Base-by-base conservation (phyloP, 2,329 filamentous ascomycete species). In the Sporothrix brunneoviolacea region DNA sequence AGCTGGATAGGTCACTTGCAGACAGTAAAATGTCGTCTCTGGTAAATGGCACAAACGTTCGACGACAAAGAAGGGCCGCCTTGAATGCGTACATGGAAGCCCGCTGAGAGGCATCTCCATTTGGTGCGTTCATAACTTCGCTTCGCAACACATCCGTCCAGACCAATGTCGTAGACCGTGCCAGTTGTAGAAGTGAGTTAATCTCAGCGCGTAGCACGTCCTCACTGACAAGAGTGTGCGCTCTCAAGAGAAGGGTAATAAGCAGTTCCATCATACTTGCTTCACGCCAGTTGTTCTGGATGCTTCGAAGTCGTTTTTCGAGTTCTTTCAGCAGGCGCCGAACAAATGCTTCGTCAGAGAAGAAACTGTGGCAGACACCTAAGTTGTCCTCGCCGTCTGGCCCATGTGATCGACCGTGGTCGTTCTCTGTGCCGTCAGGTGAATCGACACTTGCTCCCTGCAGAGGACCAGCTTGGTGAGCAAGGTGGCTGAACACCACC, bases 281-380 rank as follows among this genome's bases (percentile, higher is more conserved):
- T 54, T 86, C 82, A 0, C 80, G 70, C 76, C 80, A 84, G 39
- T 80, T 86, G 0, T 66, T 61, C 0, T 62, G 59, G 8, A 86
- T 73, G 0, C 61, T 58, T 0, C 65, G 58, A 0, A 86, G 51
- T 1, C 67, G 62, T 1, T 46, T 50, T 42, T 66, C 56, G 0
- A 86, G 59, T 32, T 79, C 71, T 0, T 73, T 62, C 0, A 73
- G 39, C 0, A 86, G 61, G 6, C 63, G 66, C 0, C 54, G 12
- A 35, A 77, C 79, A 53, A 86, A 84, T 0, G 39, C 8, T 0
- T 54, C 3, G n/a, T 84, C 74, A 1, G 53, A 54, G 33, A 86
- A 76, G 0, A 76, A 56, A 0, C 50, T 55, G 58, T 86, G 81
- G 4, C 41, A 36, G 5, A 3, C 60, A 1, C 83, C 70, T 0